Evolutionary conservation across 768 basidiomycete species (phyloP).

Genomic region (Tricholomella constricta): DNA sequence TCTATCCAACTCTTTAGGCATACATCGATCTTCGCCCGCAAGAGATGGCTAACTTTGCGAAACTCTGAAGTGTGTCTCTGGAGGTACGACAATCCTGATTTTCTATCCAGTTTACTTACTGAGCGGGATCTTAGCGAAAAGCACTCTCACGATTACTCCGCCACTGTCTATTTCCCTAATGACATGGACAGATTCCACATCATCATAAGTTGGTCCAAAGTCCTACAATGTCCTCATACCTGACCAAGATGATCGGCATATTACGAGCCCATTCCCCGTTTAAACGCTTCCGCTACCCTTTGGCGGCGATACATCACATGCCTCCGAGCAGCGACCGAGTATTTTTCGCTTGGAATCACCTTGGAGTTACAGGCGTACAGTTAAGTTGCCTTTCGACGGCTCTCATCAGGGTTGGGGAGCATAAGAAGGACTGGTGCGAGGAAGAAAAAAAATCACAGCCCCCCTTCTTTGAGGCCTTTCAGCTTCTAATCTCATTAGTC

Average conservation of each 20-base stretch:
- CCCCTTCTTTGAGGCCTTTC: background rate
- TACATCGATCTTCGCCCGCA: background rate
- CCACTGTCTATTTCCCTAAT: too few species aligned
- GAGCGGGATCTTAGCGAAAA: background rate
- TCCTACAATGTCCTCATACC: slow-evolving; percentile 9
- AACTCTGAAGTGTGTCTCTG: background rate
- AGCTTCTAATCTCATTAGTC: background rate
- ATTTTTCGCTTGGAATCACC: slow-evolving; percentile 6
- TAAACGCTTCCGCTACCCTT: slow-evolving; percentile 9
- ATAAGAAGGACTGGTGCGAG: slow-evolving; percentile 8
- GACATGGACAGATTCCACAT: background rate
- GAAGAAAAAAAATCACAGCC: background rate
- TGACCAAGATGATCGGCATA: slow-evolving; percentile 16
- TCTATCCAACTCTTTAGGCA: too few species aligned
- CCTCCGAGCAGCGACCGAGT: slow-evolving; percentile 7
- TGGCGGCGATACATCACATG: slow-evolving; percentile 14
- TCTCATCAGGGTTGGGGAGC: slow-evolving; percentile 6
- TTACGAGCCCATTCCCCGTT: slow-evolving; percentile 13
- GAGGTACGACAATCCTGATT: background rate
- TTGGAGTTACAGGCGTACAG: slow-evolving; percentile 19
- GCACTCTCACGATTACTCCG: too few species aligned
- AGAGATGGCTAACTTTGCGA: background rate
- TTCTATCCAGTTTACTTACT: background rate
- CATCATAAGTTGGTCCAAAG: background rate
- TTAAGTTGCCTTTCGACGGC: slow-evolving; percentile 19